Evolutionary conservation across 257 asterid species (phyloP), one percentile per base, ranked within the genome.

Genomic region (Coffea canephora): DNA sequence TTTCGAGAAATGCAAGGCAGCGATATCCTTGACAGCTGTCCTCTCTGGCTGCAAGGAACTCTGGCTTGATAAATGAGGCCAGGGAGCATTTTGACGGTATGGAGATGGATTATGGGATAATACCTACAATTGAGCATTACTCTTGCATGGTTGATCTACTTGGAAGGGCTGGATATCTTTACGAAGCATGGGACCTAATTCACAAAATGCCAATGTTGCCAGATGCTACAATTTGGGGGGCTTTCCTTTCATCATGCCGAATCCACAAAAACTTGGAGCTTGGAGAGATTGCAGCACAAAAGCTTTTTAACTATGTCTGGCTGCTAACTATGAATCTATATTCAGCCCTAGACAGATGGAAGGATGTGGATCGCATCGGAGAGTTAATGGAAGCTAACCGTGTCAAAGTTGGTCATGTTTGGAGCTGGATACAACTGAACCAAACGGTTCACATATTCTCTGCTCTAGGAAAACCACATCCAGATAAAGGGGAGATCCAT

Each of bases 91-190:
- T 91, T 54, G 93, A 91, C 79, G 78, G 78, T 65, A 91, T 89
- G 91, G 82, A 82, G 81, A 74, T 59, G 14, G 78, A 88, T 61
- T 81, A 84, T 57, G 85, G 86, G 41, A 85, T 88, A 78, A 74
- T 27, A 73, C 96, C 93, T 18, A 85, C 88, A 55, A 88, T 89
- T 61, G 89, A 91, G 80, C 96, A 91, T 80, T 88, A 86, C 77
- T 89, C 93, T 43, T 88, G 92, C 81, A 87, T 89, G 93, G 92
- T 91, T 82, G 96, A 91, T 85, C 90, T 91, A 25, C 90, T 89
- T 34, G 96, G 90, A 84, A 84, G 86, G 82, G 86, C 82, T 10
- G 92, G 96, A 8, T 91, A 88, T 76, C 87, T 91, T 34, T 93
- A 91, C 21, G 92, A 91, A 85, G 96, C 96, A 3, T 89, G 90